These are phyloP conservation scores for Cyamopsis tetragonoloba DNA, from an alignment of 306 rosid genomes.

Conservation along the genomic window DNA sequence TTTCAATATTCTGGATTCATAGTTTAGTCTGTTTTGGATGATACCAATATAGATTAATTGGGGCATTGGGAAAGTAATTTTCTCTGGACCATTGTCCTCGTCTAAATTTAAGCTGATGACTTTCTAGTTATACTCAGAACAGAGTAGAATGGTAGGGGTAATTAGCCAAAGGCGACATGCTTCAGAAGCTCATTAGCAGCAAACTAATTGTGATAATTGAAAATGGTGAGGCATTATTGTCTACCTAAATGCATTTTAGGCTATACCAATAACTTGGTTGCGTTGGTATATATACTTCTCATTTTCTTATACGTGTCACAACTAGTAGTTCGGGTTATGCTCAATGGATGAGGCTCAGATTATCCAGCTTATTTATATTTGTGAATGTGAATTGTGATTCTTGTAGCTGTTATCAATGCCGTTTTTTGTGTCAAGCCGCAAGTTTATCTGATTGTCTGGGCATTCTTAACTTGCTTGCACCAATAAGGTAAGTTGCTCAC, in stretches of 20 bases:
- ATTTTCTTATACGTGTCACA: not conserved
- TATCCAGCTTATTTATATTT: not conserved
- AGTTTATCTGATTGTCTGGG: not conserved
- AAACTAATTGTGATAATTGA: not conserved
- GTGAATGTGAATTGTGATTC: not conserved
- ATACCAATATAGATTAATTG: not conserved
- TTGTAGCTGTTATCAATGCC: not conserved
- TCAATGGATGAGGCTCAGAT: not conserved
- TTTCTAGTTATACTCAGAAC: not conserved
- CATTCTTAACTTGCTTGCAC: constrained; percentile 14
- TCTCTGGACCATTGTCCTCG: not conserved
- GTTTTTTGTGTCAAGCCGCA: too few species aligned
- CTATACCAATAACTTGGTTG: too few species aligned
- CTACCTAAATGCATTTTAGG: too few species aligned
- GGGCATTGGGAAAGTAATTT: not conserved
- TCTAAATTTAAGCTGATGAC: not conserved
- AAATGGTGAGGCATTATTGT: too few species aligned
- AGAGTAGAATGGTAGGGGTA: not conserved
- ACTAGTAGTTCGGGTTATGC: not conserved
- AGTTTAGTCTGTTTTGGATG: not conserved
- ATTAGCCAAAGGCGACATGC: not conserved
- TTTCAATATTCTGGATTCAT: not conserved
- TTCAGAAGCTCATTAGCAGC: not conserved
- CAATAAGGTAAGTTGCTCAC: constrained; percentile 29
- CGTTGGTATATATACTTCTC: not conserved